phyloP scores from a whole-genome alignment of 306 rosid genomes.

The Hippophae tibetana region DNA sequence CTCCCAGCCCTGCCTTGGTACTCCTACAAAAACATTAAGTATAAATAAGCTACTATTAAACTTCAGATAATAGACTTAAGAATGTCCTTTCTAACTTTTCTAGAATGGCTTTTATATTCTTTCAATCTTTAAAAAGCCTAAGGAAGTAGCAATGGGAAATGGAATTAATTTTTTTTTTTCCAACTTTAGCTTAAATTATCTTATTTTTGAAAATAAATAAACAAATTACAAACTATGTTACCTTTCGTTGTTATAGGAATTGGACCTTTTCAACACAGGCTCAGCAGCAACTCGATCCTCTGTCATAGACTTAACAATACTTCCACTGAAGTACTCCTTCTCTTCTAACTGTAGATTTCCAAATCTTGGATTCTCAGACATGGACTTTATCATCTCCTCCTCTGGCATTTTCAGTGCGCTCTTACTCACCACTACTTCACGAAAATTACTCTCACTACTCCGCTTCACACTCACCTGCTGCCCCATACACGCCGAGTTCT shows the following conservation, averaged over 20 bases:
- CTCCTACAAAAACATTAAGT: too few species aligned
- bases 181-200: too few species aligned
- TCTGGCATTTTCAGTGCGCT: conserved; percentile 23
- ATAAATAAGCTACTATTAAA: too few species aligned
- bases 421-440: conserved; percentile 25
- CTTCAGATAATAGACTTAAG: too few species aligned
- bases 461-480: conserved; percentile 9
- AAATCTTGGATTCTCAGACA: conserved; percentile 71
- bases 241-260: conserved; percentile 75
- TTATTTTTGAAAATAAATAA: too few species aligned
- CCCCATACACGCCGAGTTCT: background rate
- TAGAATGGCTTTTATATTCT: too few species aligned
- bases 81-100: too few species aligned
- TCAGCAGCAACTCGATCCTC: conserved; percentile 25
- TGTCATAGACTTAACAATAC: conserved; percentile 53
- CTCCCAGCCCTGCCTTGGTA: too few species aligned
- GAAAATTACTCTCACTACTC: conserved; percentile 15
- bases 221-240: background rate
- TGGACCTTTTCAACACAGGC: conserved; percentile 47
- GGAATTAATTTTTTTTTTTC: too few species aligned
- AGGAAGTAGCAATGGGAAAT: too few species aligned
- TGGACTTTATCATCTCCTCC: conserved; percentile 42
- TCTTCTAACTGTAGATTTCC: conserved; percentile 66
- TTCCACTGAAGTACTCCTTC: conserved; percentile 86
- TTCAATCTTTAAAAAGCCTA: too few species aligned